These are phyloP conservation scores for Lactuca sativa DNA, from an alignment of 129 eudicot genomes.

Conservation along the genomic window DNA sequence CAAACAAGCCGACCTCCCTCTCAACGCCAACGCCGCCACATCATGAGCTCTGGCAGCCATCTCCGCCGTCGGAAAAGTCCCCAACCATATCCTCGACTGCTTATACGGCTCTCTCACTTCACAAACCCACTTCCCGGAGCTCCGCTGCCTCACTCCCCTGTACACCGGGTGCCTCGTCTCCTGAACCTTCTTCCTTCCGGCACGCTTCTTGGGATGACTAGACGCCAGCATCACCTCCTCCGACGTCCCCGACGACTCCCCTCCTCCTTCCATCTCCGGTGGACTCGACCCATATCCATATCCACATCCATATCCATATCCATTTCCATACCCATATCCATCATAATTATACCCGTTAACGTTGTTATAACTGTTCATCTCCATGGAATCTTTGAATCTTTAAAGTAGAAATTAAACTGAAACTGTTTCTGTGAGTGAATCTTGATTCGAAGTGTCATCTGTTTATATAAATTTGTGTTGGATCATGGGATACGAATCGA, in stretches of 20 bases:
- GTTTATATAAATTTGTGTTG: not conserved
- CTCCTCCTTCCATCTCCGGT: slow-evolving; percentile 15
- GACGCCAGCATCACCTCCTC: slow-evolving; percentile 55
- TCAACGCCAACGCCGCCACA: slow-evolving; percentile 75
- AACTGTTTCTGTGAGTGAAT: not conserved
- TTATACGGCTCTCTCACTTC: slow-evolving; percentile 84
- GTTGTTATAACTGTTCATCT: slow-evolving; percentile 12
- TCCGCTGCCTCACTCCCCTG: slow-evolving; percentile 73
- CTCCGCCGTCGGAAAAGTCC: slow-evolving; percentile 73
- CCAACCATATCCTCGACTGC: slow-evolving; percentile 78
- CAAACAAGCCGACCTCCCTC: slow-evolving; percentile 69
- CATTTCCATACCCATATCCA: not conserved
- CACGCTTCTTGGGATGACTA: slow-evolving; percentile 63
- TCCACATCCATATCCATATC: not conserved
- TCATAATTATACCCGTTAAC: slow-evolving; percentile 4
- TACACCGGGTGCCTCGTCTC: slow-evolving; percentile 90
- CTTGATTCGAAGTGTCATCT: not conserved
- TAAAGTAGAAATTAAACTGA: not conserved
- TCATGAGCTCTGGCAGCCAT: slow-evolving; percentile 97
- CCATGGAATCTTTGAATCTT: slow-evolving; percentile 7
- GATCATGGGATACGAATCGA: not conserved
- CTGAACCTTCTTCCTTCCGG: slow-evolving; percentile 75
- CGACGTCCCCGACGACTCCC: slow-evolving; percentile 9
- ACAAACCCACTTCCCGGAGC: slow-evolving; percentile 88
- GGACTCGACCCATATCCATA: slow-evolving; percentile 1